These are phyloP conservation scores for Cercospora sp. DNA, from an alignment of 2,329 filamentous ascomycete species.

Conservation along the genomic window DNA sequence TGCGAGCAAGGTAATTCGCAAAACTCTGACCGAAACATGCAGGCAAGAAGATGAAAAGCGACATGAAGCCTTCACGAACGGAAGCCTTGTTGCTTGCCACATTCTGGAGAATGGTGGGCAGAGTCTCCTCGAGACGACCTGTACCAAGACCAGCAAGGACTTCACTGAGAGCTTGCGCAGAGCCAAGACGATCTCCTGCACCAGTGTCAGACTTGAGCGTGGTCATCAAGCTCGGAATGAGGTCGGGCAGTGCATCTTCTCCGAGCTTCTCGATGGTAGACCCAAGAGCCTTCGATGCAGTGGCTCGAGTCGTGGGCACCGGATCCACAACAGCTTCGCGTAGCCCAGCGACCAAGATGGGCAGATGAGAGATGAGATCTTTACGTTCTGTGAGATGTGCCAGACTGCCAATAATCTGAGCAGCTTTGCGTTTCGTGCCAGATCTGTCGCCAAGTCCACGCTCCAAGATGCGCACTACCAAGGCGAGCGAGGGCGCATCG, in stretches of 20 bases:
- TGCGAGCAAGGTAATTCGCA: conserved; percentile 88
- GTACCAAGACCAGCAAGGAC: conserved; percentile 94
- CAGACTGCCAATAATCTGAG: conserved; percentile 96
- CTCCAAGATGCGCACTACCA: conserved; percentile 93
- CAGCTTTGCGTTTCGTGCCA: conserved; percentile 90
- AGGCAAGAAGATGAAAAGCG: conserved; percentile 96
- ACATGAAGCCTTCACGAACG: conserved; percentile 98
- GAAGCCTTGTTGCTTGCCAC: conserved; percentile 86
- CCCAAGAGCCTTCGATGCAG: conserved; percentile 90
- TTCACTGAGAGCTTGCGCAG: conserved; percentile 92
- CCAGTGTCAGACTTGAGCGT: conserved; percentile 97
- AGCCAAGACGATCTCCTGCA: conserved; percentile 91
- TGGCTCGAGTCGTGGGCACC: conserved; percentile 92
- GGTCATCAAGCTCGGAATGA: conserved; percentile 96
- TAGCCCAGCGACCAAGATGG: conserved; percentile 86
- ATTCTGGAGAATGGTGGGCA: conserved; percentile 95
- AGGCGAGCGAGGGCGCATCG: conserved; percentile 91
- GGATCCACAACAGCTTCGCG: conserved; percentile 90
- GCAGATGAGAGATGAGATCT: conserved; percentile 85
- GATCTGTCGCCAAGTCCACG: conserved; percentile 88
- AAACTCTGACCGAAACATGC: conserved; percentile 99
- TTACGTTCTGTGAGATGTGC: conserved; percentile 96
- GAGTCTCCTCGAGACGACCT: conserved; percentile 85
- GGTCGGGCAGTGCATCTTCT: conserved; percentile 92
- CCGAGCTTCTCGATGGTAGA: conserved; percentile 98